Evolutionary conservation across 164 flowering plant species (phyloP).

Genomic region (Sedum album): DNA sequence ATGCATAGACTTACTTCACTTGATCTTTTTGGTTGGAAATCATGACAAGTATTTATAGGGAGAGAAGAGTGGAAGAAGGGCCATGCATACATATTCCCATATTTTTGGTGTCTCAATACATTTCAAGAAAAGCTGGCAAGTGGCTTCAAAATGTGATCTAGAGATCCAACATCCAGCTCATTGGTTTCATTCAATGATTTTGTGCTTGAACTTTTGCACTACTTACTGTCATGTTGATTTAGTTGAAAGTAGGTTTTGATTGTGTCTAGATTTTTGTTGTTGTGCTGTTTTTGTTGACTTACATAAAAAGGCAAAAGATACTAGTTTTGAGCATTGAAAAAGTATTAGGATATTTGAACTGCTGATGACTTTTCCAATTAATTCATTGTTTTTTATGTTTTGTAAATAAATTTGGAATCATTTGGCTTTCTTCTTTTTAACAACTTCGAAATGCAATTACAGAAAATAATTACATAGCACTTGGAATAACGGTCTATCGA

Average conservation of each 20-base stretch:
- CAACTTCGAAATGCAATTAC: too few relatives aligned
- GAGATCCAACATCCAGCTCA: background rate
- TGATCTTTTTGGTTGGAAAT: background rate
- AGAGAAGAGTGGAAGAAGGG: background rate
- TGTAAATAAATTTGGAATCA: background rate
- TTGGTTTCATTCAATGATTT: background rate
- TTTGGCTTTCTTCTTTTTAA: too few relatives aligned
- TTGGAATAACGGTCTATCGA: too few relatives aligned
- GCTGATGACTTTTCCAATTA: background rate
- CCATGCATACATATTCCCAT: slow-evolving; percentile 1
- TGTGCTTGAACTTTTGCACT: background rate
- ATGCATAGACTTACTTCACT: background rate
- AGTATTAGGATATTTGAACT: background rate
- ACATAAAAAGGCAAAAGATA: slow-evolving; percentile 16
- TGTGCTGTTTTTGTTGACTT: slow-evolving; percentile 1
- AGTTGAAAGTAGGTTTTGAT: slow-evolving; percentile 1
- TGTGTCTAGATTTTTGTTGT: slow-evolving; percentile 6
- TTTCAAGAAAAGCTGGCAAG: background rate
- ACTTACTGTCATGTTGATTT: background rate
- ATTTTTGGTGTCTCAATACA: background rate
- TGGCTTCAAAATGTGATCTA: background rate
- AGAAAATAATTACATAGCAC: too few relatives aligned
- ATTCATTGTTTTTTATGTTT: background rate
- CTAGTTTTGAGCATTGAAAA: background rate
- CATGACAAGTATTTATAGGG: background rate